Percentiles rank a stretch among this genome's conserved stretches.
phyloP scores from a whole-genome alignment of 2,329 filamentous ascomycete genomes.

The Macrophomina tecta region DNA sequence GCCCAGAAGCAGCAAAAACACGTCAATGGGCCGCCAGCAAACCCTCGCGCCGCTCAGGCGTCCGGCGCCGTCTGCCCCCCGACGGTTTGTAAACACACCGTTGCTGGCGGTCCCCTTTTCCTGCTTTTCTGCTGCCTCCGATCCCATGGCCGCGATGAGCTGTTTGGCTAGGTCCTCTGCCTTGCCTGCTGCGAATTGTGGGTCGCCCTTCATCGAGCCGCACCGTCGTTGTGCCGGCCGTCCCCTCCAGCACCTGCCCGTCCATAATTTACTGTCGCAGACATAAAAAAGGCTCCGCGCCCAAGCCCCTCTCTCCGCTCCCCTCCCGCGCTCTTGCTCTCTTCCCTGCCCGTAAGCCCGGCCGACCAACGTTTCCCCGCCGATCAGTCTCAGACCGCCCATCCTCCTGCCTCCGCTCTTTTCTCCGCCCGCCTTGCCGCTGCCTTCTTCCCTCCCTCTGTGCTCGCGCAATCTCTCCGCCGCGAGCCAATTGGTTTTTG shows the following conservation, averaged over 20 bases:
- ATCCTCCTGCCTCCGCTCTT: slow-evolving; percentile 21
- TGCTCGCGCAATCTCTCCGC: not conserved
- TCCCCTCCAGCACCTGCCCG: not conserved
- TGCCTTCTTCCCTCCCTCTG: not conserved
- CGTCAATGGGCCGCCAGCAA: slow-evolving; percentile 16
- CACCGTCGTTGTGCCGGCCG: slow-evolving; percentile 17
- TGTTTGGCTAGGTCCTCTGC: slow-evolving; percentile 18
- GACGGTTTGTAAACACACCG: slow-evolving; percentile 24
- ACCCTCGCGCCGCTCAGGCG: slow-evolving; percentile 14
- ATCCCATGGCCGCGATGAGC: slow-evolving; percentile 4
- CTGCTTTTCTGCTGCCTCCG: not conserved
- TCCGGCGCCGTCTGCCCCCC: slow-evolving; percentile 10
- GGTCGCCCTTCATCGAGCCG: slow-evolving; percentile 3
- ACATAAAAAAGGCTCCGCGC: not conserved
- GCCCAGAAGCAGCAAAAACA: slow-evolving; percentile 3
- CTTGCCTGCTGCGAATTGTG: slow-evolving; percentile 16
- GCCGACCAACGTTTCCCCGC: not conserved
- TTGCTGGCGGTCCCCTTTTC: slow-evolving; percentile 18
- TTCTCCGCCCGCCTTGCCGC: not conserved
- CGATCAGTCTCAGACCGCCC: slow-evolving; percentile 10
- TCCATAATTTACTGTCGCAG: not conserved
- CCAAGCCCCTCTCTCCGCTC: not conserved
- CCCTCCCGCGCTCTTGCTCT: not conserved
- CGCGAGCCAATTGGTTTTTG: slow-evolving; percentile 1
- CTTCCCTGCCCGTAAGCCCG: not conserved